phyloP scores from a whole-genome alignment of 1,284 basidiomycete genomes.

The Austroboletus novae-zelandiae region DNA sequence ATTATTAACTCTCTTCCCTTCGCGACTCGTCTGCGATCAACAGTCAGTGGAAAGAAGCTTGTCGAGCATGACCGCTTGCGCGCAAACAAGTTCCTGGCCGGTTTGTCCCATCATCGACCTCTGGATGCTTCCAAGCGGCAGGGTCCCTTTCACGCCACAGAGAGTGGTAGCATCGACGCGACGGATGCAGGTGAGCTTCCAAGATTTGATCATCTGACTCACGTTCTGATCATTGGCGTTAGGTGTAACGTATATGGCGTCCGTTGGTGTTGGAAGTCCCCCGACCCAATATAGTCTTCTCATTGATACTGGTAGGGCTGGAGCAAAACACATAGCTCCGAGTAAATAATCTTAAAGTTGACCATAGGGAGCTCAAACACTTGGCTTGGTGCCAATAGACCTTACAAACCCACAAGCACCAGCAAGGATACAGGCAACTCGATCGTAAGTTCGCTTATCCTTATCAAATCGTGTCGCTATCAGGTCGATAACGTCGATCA shows the following conservation, averaged over 20 bases:
- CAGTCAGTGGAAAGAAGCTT: conserved; percentile 44
- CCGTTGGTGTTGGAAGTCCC: conserved; percentile 48
- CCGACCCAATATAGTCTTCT: conserved; percentile 45
- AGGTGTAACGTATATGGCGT: conserved; percentile 45
- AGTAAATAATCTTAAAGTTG: conserved; percentile 5
- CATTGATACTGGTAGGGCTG: conserved; percentile 49
- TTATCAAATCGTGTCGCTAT: not conserved
- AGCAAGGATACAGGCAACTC: conserved; percentile 33
- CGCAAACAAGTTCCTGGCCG: conserved; percentile 50
- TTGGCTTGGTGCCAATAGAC: conserved; percentile 49
- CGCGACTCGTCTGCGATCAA: conserved; percentile 36
- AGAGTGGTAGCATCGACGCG: conserved; percentile 44
- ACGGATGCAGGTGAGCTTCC: conserved; percentile 47
- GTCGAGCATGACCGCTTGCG: conserved; percentile 52
- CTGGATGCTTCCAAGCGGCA: conserved; percentile 1
- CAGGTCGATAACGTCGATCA: not conserved
- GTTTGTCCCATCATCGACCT: conserved; percentile 53
- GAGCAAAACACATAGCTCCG: conserved; percentile 4
- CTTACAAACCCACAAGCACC: conserved; percentile 39
- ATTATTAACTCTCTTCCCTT: conserved; percentile 43
- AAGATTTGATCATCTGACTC: not conserved
- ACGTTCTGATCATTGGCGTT: conserved; percentile 7
- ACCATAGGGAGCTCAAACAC: conserved; percentile 40
- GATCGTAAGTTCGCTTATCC: conserved; percentile 30
- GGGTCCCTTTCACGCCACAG: not conserved